Evolutionary conservation across 768 basidiomycete species (phyloP).

Genomic region (Aureoboletus auriporus): DNA sequence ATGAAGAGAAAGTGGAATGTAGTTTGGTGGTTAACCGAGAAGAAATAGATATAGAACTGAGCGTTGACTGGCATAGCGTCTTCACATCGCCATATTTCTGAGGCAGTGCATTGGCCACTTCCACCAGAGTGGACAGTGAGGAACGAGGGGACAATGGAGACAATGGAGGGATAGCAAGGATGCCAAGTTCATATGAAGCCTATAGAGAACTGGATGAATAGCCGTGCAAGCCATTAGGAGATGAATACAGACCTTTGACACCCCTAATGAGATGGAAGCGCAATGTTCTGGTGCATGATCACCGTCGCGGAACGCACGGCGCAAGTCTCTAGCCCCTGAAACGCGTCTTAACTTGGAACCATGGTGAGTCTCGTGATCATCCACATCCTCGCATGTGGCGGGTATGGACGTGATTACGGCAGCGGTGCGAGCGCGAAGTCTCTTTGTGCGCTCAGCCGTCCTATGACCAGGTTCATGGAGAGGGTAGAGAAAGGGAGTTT

Average conservation of each 20-base stretch:
- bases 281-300: slow-evolving; percentile 5
- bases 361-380: slow-evolving; percentile 1
- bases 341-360: slow-evolving; percentile 22
- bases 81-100: slow-evolving; percentile 13
- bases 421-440: slow-evolving; percentile 27
- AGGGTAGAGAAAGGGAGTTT: slow-evolving; percentile 9
- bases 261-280: slow-evolving; percentile 3
- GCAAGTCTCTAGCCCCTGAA: slow-evolving; percentile 19
- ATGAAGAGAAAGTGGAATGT: slow-evolving; percentile 2
- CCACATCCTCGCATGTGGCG: slow-evolving; percentile 20
- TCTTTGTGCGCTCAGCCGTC: slow-evolving; percentile 19
- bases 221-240: background rate
- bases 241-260: slow-evolving; percentile 17
- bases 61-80: slow-evolving; percentile 14
- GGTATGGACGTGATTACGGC: slow-evolving; percentile 24
- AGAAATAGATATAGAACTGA: slow-evolving; percentile 19
- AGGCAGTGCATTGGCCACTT: background rate
- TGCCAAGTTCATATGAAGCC: slow-evolving; percentile 21
- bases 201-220: slow-evolving; percentile 5
- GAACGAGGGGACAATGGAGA: slow-evolving; percentile 16
- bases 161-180: slow-evolving; percentile 3
- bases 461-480: slow-evolving; percentile 24
- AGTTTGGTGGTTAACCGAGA: slow-evolving; percentile 15
- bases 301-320: slow-evolving; percentile 20
- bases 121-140: slow-evolving; percentile 25